These are phyloP conservation scores for Tetracladium marchalianum DNA, from an alignment of 495 filamentous ascomycete genomes.

Conservation along the genomic window DNA sequence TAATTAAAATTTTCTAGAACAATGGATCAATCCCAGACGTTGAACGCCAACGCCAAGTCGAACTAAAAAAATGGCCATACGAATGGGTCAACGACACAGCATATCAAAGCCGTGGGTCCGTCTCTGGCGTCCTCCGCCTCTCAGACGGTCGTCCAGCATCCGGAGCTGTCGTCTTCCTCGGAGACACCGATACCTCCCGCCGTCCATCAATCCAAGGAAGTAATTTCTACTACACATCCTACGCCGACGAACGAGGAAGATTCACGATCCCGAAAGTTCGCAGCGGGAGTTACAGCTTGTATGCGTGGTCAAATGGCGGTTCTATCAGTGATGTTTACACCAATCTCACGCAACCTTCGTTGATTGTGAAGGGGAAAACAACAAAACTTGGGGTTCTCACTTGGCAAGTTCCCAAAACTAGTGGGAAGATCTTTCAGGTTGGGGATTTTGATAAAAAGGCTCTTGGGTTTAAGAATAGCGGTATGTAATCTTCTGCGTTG, in stretches of 20 bases:
- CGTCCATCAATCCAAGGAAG: conserved; percentile 25
- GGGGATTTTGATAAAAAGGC: conserved; percentile 30
- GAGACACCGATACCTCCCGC: conserved; percentile 24
- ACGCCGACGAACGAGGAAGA: conserved; percentile 23
- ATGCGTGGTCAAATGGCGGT: conserved; percentile 32
- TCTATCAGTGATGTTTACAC: conserved; percentile 26
- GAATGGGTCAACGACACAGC: conserved; percentile 24
- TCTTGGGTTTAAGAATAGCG: conserved; percentile 26
- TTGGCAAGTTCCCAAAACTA: conserved; percentile 18
- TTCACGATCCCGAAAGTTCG: conserved; percentile 27
- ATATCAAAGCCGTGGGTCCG: conserved; percentile 27
- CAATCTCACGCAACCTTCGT: conserved; percentile 20
- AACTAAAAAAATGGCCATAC: conserved; percentile 29
- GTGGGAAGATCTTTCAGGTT: conserved; percentile 26
- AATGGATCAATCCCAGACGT: conserved; percentile 27
- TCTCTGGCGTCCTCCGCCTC: conserved; percentile 25
- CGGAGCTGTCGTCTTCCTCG: conserved; percentile 29
- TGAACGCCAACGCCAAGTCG: conserved; percentile 15
- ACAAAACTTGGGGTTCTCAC: conserved; percentile 17
- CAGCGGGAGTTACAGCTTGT: conserved; percentile 26
- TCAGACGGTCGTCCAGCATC: conserved; percentile 29
- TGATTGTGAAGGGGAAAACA: conserved; percentile 20
- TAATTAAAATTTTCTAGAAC: conserved; percentile 17
- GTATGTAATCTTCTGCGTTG: background rate
- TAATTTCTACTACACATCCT: conserved; percentile 29